These are phyloP conservation scores for Phaeotremella fagi DNA, from an alignment of 768 basidiomycete genomes.

Conservation along the genomic window DNA sequence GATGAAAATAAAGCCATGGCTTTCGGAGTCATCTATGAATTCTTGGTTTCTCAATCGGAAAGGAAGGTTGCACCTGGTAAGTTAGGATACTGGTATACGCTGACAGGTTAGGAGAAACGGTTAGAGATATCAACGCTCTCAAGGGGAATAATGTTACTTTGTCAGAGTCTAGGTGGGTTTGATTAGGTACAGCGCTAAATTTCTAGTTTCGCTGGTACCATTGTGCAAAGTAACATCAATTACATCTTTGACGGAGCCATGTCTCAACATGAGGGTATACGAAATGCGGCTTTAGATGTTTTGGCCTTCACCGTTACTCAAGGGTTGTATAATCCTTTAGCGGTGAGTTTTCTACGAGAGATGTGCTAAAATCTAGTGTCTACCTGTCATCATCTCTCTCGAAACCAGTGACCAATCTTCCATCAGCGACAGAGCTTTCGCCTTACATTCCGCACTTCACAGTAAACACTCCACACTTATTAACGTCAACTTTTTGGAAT, in stretches of 20 bases:
- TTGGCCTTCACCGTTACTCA: constrained; percentile 89
- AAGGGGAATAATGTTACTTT: constrained; percentile 94
- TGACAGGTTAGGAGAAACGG: constrained; percentile 24
- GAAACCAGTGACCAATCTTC: constrained; percentile 68
- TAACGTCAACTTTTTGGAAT: constrained; percentile 75
- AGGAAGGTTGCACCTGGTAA: constrained; percentile 56
- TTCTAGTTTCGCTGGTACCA: constrained; percentile 80
- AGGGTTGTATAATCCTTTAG: constrained; percentile 89
- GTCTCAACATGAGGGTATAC: constrained; percentile 65
- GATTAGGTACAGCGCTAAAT: background rate
- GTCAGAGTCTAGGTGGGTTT: constrained; percentile 85
- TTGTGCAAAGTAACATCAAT: constrained; percentile 85
- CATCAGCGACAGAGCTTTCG: constrained; percentile 69
- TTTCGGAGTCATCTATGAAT: constrained; percentile 85
- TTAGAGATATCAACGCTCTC: constrained; percentile 78
- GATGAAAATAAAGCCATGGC: constrained; percentile 68
- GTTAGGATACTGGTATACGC: constrained; percentile 12
- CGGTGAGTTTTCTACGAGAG: constrained; percentile 62
- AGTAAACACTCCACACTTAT: constrained; percentile 83
- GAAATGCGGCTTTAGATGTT: constrained; percentile 81
- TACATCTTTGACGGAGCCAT: constrained; percentile 77
- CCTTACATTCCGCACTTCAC: constrained; percentile 75
- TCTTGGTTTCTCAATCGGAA: constrained; percentile 72
- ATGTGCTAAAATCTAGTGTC: too few species aligned
- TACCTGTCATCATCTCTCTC: constrained; percentile 86